A percentile compares a stretch with the other conserved stretches of the same genome.
Evolutionary conservation across 2,329 filamentous ascomycete genomes (phyloP).

Genomic region (Dothideomycetes sp.): DNA sequence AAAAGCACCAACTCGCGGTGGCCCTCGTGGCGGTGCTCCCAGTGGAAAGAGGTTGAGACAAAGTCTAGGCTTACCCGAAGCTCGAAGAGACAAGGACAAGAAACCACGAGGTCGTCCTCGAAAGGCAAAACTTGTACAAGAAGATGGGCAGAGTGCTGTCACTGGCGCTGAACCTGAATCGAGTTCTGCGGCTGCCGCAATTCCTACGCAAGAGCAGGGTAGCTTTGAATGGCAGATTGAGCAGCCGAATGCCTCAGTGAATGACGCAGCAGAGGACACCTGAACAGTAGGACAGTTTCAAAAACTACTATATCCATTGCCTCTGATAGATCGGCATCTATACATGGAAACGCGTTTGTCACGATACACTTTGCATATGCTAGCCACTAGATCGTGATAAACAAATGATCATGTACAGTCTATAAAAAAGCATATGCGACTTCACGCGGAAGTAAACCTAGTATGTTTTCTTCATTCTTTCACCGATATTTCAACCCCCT

Average conservation of each 20-base stretch:
- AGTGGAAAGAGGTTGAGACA: conserved; percentile 11
- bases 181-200: neutral
- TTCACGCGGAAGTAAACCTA: too few relatives aligned
- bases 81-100: conserved; percentile 2
- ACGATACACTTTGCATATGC: too few relatives aligned
- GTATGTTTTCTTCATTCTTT: neutral
- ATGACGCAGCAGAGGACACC: neutral
- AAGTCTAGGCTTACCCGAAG: conserved; percentile 4
- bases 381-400: too few relatives aligned
- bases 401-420: too few relatives aligned
- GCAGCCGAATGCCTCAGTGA: neutral
- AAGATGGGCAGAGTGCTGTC: conserved; percentile 1
- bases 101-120: conserved; percentile 6
- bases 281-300: too few relatives aligned
- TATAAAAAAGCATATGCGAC: too few relatives aligned
- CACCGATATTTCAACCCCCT: neutral
- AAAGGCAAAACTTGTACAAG: neutral
- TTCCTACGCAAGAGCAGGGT: neutral
- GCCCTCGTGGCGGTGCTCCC: conserved; percentile 5
- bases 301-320: too few relatives aligned
- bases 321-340: too few relatives aligned
- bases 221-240: too few relatives aligned
- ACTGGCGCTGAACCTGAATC: neutral
- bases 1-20: conserved; percentile 2
- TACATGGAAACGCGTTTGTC: too few relatives aligned